These are phyloP conservation scores for Elongisporangium prolatum DNA, from an alignment of 352 stramenopile genomes.

Conservation along the genomic window DNA sequence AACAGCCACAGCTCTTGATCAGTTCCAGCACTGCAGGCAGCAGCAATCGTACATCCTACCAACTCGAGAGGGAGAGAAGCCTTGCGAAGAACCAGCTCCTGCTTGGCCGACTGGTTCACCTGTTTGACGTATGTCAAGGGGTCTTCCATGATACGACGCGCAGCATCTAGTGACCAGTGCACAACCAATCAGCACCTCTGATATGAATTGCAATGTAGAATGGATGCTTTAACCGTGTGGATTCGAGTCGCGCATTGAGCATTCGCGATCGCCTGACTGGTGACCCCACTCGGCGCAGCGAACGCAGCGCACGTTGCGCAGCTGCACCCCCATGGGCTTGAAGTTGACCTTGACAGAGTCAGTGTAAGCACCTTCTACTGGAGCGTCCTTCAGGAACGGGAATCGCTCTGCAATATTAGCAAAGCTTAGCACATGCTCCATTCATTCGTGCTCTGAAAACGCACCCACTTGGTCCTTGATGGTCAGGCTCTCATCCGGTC, in stretches of 20 bases:
- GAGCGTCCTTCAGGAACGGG: constrained; percentile 85
- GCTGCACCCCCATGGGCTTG: constrained; percentile 72
- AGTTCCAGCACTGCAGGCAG: background rate
- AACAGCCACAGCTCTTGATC: background rate
- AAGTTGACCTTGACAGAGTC: constrained; percentile 83
- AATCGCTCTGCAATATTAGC: constrained; percentile 52
- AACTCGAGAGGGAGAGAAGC: constrained; percentile 68
- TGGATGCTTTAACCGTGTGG: constrained; percentile 50
- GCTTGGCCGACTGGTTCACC: constrained; percentile 37
- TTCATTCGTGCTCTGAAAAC: too few species aligned
- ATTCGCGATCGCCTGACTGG: constrained; percentile 81
- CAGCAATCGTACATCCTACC: constrained; percentile 11
- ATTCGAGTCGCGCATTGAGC: constrained; percentile 64
- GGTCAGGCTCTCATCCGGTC: constrained; percentile 64
- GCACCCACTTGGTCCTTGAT: constrained; percentile 74
- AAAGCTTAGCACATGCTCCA: background rate
- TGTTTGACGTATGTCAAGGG: constrained; percentile 67
- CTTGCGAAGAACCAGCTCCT: constrained; percentile 52
- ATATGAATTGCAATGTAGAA: too few species aligned
- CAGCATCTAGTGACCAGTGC: constrained; percentile 39
- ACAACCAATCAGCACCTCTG: too few species aligned
- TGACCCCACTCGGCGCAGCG: constrained; percentile 83
- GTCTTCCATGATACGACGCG: constrained; percentile 63
- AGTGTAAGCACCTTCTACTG: constrained; percentile 82
- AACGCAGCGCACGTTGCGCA: constrained; percentile 84